Evolutionary conservation across 805 yeast genomes (phyloP).

Genomic region (Komagataella kurtzmanii): DNA sequence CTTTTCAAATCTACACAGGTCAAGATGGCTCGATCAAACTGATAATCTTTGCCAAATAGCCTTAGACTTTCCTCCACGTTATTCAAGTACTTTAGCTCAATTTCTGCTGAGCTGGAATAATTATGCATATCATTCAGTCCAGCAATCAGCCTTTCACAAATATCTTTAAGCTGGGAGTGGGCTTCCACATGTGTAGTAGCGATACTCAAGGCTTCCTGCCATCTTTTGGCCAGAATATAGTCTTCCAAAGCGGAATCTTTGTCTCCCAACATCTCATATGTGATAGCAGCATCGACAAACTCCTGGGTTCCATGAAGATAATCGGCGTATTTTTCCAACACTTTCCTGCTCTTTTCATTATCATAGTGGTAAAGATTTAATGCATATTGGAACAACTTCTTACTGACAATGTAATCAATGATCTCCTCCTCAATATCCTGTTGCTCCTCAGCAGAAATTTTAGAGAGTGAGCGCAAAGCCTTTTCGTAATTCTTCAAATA

Average conservation of each 20-base stretch:
- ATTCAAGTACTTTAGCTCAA: slow-evolving; percentile 48
- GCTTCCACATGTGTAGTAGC: slow-evolving; percentile 23
- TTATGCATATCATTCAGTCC: slow-evolving; percentile 54
- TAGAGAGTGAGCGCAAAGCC: slow-evolving; percentile 56
- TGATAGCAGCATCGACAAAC: slow-evolving; percentile 65
- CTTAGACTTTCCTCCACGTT: slow-evolving; percentile 50
- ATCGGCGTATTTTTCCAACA: slow-evolving; percentile 52
- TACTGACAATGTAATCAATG: slow-evolving; percentile 52
- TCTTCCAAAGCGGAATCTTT: slow-evolving; percentile 52
- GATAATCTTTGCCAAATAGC: slow-evolving; percentile 61
- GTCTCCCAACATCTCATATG: slow-evolving; percentile 56
- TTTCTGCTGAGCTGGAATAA: slow-evolving; percentile 70
- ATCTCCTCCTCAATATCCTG: slow-evolving; percentile 38
- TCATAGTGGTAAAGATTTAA: slow-evolving; percentile 49
- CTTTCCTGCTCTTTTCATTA: slow-evolving; percentile 32
- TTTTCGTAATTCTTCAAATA: slow-evolving; percentile 51
- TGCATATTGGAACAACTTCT: slow-evolving; percentile 59
- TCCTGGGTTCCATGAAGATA: slow-evolving; percentile 39
- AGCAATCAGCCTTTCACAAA: slow-evolving; percentile 48
- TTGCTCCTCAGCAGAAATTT: slow-evolving; percentile 23
- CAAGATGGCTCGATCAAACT: slow-evolving; percentile 65
- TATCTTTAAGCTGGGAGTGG: slow-evolving; percentile 23
- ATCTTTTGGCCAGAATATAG: slow-evolving; percentile 55
- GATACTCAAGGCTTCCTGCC: slow-evolving; percentile 75
- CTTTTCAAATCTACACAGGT: slow-evolving; percentile 33